Conservation (phyloP, 306 rosid species). For the Inga leiocalycina region DNA sequence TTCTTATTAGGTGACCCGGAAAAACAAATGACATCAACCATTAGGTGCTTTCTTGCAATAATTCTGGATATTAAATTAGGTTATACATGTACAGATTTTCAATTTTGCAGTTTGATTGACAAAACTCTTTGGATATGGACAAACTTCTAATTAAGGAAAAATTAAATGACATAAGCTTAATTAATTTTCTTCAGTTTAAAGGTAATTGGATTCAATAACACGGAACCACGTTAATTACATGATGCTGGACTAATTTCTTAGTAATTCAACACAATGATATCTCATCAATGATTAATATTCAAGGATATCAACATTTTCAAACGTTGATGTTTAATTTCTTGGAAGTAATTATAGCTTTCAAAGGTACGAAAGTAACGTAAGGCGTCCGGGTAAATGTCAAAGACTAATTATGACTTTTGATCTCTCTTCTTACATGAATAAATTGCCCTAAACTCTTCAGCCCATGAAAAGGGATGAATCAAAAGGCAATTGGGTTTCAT, state of each 20-base stretch:
- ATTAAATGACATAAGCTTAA: conserved; percentile 32
- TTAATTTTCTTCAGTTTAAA: conserved; percentile 24
- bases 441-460: conserved; percentile 32
- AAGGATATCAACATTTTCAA: conserved; percentile 27
- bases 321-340: conserved; percentile 22
- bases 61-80: conserved; percentile 31
- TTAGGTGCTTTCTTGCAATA: conserved; percentile 26
- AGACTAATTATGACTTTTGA: conserved; percentile 37
- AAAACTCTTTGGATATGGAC: conserved; percentile 29
- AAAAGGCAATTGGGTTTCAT: background rate
- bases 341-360: conserved; percentile 3
- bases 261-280: conserved; percentile 12
- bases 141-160: conserved; percentile 36
- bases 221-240: conserved; percentile 38
- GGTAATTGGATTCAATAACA: conserved; percentile 42
- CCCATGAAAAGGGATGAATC: background rate
- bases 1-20: too few relatives aligned
- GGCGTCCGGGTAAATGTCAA: conserved; percentile 38
- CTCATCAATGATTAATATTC: conserved; percentile 1
- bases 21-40: conserved; percentile 41
- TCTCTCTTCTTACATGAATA: conserved; percentile 39
- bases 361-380: background rate
- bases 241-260: conserved; percentile 35
- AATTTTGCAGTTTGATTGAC: conserved; percentile 17
- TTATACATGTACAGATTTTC: conserved; percentile 20